Conservation (phyloP, 441 rosid species). For the Lepidium campestre region DNA sequence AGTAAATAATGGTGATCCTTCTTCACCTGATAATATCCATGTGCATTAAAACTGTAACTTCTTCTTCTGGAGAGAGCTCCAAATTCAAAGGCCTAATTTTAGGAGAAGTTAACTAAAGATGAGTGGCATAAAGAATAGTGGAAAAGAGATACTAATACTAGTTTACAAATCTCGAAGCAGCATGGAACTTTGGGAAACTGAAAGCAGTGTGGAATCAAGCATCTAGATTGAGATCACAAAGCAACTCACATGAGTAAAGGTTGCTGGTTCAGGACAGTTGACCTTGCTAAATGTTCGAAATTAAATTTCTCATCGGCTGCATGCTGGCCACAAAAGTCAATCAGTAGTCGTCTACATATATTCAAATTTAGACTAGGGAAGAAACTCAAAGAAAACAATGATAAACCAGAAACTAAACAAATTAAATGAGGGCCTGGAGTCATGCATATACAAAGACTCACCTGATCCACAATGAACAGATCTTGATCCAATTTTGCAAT, state of each 20-base stretch:
- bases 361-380: neutral
- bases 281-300: constrained; percentile 76
- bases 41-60: constrained; percentile 75
- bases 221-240: constrained; percentile 16
- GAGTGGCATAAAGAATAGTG: neutral
- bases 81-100: constrained; percentile 61
- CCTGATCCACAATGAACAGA: constrained; percentile 98
- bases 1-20: neutral
- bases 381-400: constrained; percentile 13
- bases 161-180: neutral
- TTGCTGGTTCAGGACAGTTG: constrained; percentile 90
- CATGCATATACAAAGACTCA: constrained; percentile 25
- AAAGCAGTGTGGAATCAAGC: neutral
- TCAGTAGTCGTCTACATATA: constrained; percentile 6
- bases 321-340: constrained; percentile 51
- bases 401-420: constrained; percentile 5
- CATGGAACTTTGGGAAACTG: neutral
- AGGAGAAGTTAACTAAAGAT: neutral
- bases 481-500: constrained; percentile 86
- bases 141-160: neutral
- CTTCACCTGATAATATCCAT: constrained; percentile 79
- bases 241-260: constrained; percentile 83
- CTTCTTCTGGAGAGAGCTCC: constrained; percentile 96
- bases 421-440: constrained; percentile 2
- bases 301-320: constrained; percentile 99